Conservation (phyloP, 192 early-diverging fungal genomes). For the Geosiphon pyriformis region DNA sequence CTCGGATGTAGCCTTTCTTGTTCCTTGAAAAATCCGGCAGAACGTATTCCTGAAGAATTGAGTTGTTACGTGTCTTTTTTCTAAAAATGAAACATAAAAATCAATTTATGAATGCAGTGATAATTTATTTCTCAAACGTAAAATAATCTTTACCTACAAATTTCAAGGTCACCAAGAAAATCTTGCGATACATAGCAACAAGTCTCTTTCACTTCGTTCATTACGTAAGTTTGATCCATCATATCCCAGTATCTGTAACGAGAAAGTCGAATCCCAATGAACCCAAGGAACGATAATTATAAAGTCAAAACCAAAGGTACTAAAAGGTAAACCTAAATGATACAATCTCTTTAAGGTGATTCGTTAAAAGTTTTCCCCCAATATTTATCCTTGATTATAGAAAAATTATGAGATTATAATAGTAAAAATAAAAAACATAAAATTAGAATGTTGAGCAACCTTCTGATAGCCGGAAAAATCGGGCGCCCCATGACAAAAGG, state of each 20-base stretch:
- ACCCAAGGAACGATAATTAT: too few species aligned
- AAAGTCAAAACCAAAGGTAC: background rate
- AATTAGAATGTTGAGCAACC: conserved; percentile 24
- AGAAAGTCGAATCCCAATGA: background rate
- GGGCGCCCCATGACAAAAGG: conserved; percentile 58
- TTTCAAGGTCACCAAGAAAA: conserved; percentile 58
- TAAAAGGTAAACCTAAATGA: conserved; percentile 63
- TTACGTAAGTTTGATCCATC: conserved; percentile 89
- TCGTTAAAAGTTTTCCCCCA: conserved; percentile 83
- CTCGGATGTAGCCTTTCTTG: conserved; percentile 51
- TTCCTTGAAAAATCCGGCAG: conserved; percentile 57
- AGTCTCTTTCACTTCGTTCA: conserved; percentile 77
- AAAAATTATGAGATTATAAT: background rate
- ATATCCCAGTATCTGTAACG: conserved; percentile 73
- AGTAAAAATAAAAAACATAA: background rate
- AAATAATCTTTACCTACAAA: conserved; percentile 43
- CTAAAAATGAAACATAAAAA: conserved; percentile 25
- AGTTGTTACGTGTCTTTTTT: conserved; percentile 40
- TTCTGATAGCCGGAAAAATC: conserved; percentile 49
- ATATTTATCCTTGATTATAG: conserved; percentile 59
- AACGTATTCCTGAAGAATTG: conserved; percentile 58
- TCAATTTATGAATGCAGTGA: background rate
- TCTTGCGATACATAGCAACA: conserved; percentile 76
- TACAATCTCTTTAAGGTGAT: conserved; percentile 83
- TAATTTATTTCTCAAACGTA: background rate